Percentiles rank a stretch among this genome's conserved stretches.
These are phyloP conservation scores for Selaginella tamariscina DNA, from an alignment of 75 land plant genomes.

Conservation along the genomic window DNA sequence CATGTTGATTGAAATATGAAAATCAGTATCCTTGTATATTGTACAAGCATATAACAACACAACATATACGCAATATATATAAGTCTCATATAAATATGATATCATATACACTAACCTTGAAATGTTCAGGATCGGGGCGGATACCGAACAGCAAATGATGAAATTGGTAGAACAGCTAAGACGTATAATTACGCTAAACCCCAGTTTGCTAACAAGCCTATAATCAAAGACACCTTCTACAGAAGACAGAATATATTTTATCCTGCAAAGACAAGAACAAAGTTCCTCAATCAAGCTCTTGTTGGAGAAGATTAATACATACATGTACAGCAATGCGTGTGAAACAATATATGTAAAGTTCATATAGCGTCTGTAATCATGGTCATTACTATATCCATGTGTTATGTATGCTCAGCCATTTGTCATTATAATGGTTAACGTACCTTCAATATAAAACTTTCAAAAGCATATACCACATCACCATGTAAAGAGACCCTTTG, in stretches of 20 bases:
- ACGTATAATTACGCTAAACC: conserved; percentile 29
- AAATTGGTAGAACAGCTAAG: conserved; percentile 24
- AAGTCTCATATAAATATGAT: conserved; percentile 3
- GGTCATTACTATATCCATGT: too few species aligned
- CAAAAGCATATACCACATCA: neutral
- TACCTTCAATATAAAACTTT: too few species aligned
- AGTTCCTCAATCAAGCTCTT: conserved; percentile 18
- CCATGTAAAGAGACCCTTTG: neutral
- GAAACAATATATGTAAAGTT: neutral
- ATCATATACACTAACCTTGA: too few species aligned
- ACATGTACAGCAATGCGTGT: neutral
- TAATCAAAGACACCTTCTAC: conserved; percentile 30
- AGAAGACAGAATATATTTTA: conserved; percentile 25
- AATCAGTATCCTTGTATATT: neutral
- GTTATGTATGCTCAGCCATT: too few species aligned
- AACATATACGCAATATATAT: neutral
- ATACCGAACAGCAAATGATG: conserved; percentile 19
- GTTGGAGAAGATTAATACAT: neutral
- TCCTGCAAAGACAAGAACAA: conserved; percentile 24
- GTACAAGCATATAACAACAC: neutral
- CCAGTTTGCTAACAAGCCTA: conserved; percentile 25
- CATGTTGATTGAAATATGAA: neutral
- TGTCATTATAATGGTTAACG: too few species aligned
- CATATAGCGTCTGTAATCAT: too few species aligned
- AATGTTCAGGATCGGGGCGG: conserved; percentile 21